Evolutionary conservation across 768 basidiomycete species (phyloP).

Genomic region (Wakefieldia striispora): DNA sequence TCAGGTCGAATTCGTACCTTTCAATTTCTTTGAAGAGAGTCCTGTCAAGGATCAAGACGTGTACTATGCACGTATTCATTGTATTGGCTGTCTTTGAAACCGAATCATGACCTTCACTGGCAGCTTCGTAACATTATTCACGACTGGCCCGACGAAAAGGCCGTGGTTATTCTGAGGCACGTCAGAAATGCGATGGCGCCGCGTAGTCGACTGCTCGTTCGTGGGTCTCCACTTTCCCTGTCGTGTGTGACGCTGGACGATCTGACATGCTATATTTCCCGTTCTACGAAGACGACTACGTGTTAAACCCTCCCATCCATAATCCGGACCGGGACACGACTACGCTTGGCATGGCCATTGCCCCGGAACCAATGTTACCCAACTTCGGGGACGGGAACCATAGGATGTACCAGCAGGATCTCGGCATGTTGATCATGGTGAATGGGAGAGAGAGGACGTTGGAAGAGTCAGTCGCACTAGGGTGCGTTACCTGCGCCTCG

Average conservation of each 20-base stretch:
- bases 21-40: conserved; percentile 30
- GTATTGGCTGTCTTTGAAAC: not conserved
- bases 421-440: conserved; percentile 30
- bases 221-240: too few relatives aligned
- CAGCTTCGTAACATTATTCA: conserved; percentile 25
- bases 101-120: too few relatives aligned
- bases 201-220: conserved; percentile 26
- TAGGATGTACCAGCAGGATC: conserved; percentile 29
- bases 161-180: conserved; percentile 20
- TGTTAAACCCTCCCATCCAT: too few relatives aligned
- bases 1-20: conserved; percentile 26
- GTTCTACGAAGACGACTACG: conserved; percentile 10
- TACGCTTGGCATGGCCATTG: conserved; percentile 2
- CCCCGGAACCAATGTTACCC: conserved; percentile 31
- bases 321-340: too few relatives aligned
- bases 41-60: conserved; percentile 27
- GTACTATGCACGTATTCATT: conserved; percentile 30
- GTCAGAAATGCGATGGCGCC: conserved; percentile 24
- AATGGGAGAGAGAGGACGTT: conserved; percentile 35
- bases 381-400: conserved; percentile 34
- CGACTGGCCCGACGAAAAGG: conserved; percentile 29
- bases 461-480: conserved; percentile 10
- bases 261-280: too few relatives aligned
- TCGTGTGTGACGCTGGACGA: too few relatives aligned
- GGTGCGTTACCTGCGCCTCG: too few relatives aligned